Evolutionary conservation across 805 yeast species (phyloP).

Genomic region (Myxozyma monticola): DNA sequence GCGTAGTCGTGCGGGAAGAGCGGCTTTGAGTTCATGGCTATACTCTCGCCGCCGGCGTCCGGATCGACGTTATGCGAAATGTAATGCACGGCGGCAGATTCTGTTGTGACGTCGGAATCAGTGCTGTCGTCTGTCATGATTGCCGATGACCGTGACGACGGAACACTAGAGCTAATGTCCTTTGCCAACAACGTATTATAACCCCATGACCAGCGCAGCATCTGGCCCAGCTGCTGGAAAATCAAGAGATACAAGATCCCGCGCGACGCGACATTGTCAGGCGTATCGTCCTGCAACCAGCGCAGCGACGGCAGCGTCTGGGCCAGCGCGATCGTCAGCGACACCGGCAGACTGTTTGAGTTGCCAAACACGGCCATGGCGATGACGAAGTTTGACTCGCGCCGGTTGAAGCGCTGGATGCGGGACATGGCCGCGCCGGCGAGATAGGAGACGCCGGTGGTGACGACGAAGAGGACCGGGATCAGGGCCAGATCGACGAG

Average conservation of each 20-base stretch:
- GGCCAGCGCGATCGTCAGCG: constrained; percentile 71
- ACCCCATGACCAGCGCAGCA: constrained; percentile 74
- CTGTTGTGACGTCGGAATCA: background rate
- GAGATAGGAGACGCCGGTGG: constrained; percentile 71
- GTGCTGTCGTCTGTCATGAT: constrained; percentile 1
- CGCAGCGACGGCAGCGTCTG: constrained; percentile 56
- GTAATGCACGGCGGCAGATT: constrained; percentile 2
- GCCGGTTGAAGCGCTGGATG: constrained; percentile 58
- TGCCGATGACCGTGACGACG: constrained; percentile 2
- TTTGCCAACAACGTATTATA: constrained; percentile 55
- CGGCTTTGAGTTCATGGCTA: constrained; percentile 19
- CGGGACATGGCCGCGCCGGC: constrained; percentile 60
- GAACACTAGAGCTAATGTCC: background rate
- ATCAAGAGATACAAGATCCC: constrained; percentile 61
- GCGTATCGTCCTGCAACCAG: constrained; percentile 57
- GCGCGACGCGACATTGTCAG: constrained; percentile 61
- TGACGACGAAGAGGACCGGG: constrained; percentile 78
- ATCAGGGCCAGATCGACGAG: constrained; percentile 78
- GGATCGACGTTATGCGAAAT: constrained; percentile 15
- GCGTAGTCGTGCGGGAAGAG: constrained; percentile 21
- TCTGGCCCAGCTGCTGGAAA: constrained; percentile 67
- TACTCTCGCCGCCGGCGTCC: constrained; percentile 12
- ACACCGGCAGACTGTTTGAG: constrained; percentile 91
- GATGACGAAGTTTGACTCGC: constrained; percentile 86
- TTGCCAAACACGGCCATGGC: constrained; percentile 98